phyloP scores from a whole-genome alignment of 345 rosid species.

The Mangifera indica region DNA sequence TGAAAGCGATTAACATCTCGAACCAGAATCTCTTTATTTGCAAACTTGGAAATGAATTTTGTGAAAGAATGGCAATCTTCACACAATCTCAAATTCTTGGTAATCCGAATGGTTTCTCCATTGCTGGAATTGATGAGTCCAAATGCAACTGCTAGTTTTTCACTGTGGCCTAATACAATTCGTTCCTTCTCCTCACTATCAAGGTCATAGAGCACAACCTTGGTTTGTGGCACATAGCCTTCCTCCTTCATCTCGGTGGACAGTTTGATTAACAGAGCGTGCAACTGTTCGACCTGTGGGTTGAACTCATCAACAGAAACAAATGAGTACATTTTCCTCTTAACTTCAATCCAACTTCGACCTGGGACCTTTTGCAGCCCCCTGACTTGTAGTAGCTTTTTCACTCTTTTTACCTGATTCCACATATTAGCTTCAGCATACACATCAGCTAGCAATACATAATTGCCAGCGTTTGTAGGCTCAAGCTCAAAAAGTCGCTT shows the following conservation, averaged over 20 bases:
- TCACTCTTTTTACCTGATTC: conserved; percentile 69
- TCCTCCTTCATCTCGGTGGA: conserved; percentile 77
- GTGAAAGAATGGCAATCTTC: conserved; percentile 90
- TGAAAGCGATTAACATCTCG: conserved; percentile 87
- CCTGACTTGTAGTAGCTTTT: conserved; percentile 55
- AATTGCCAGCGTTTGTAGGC: conserved; percentile 73
- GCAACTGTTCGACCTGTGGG: conserved; percentile 66
- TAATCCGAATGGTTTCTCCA: conserved; percentile 71
- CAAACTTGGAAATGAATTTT: conserved; percentile 71
- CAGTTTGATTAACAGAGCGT: conserved; percentile 59
- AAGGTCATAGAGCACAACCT: conserved; percentile 81
- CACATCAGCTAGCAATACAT: conserved; percentile 71
- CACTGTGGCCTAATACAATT: conserved; percentile 82
- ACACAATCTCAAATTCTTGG: conserved; percentile 81
- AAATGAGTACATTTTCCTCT: conserved; percentile 58
- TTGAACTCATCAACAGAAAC: conserved; percentile 69
- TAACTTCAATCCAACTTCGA: conserved; percentile 73
- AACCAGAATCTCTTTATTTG: conserved; percentile 72
- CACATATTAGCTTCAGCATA: conserved; percentile 80
- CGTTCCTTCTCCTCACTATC: conserved; percentile 69
- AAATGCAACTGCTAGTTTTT: conserved; percentile 79
- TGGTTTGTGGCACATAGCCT: conserved; percentile 76
- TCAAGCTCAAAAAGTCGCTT: conserved; percentile 67
- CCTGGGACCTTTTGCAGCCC: conserved; percentile 73
- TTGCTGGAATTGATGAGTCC: conserved; percentile 67